Conservation (phyloP, 805 yeast genomes). For the Candida broadrunensis region DNA sequence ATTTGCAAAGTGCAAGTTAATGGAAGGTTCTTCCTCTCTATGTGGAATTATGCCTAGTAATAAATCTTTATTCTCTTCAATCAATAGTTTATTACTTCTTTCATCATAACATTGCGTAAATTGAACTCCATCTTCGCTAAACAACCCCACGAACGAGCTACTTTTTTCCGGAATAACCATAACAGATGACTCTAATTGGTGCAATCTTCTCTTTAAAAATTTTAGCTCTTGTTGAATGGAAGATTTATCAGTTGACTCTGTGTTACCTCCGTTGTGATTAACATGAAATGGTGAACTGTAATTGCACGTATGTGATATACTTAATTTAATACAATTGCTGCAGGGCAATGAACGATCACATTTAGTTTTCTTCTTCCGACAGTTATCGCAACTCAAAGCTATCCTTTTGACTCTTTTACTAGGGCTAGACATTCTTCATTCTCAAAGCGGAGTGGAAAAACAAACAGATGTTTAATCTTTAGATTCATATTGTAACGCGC, state of each 20-base stretch:
- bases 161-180: neutral
- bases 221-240: constrained; percentile 2
- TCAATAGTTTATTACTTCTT: neutral
- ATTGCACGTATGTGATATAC: constrained; percentile 4
- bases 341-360: constrained; percentile 35
- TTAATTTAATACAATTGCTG: constrained; percentile 13
- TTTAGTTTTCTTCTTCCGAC: constrained; percentile 47
- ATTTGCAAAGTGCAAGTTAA: constrained; percentile 16
- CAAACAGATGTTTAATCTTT: too few relatives aligned
- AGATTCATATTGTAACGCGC: too few relatives aligned
- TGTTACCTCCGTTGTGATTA: neutral
- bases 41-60: constrained; percentile 13
- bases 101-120: neutral
- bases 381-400: constrained; percentile 45
- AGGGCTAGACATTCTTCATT: neutral
- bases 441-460: too few relatives aligned
- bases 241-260: neutral
- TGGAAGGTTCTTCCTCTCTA: constrained; percentile 13
- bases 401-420: constrained; percentile 36
- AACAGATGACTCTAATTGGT: constrained; percentile 2
- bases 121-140: neutral
- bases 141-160: too few relatives aligned
- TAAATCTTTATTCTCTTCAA: constrained; percentile 1
- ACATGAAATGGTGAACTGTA: constrained; percentile 4
- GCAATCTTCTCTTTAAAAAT: neutral